A percentile compares a stretch with the other conserved stretches of the same genome.
These are phyloP conservation scores for sweet orange (Citrus sinensis) DNA, from an alignment of 345 rosid species.

Conservation along the genomic window DVS_A1.0 CM039164.1:1085501-1086000, in stretches of 20 bases:
- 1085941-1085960: not conserved
- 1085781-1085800: not conserved
- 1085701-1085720: not conserved
- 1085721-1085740: not conserved
- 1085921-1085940: no score
- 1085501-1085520: conserved; percentile 72
- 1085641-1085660: not conserved
- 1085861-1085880: no score
- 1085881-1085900: not conserved
- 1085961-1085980: not conserved
- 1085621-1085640: conserved; percentile 80
- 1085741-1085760: conserved; percentile 6
- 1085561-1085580: conserved; percentile 85
- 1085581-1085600: conserved; percentile 89
- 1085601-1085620: conserved; percentile 90
- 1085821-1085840: not conserved
- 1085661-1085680: no score
- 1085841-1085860: no score
- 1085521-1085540: conserved; percentile 59
- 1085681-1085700: not conserved
- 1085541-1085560: conserved; percentile 64
- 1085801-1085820: not conserved
- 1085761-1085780: conserved; percentile 27
- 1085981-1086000: no score
- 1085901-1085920: no score